These are phyloP conservation scores for Sclerotinia minor DNA, from an alignment of 2,329 filamentous ascomycete species.

Conservation along the genomic window DNA sequence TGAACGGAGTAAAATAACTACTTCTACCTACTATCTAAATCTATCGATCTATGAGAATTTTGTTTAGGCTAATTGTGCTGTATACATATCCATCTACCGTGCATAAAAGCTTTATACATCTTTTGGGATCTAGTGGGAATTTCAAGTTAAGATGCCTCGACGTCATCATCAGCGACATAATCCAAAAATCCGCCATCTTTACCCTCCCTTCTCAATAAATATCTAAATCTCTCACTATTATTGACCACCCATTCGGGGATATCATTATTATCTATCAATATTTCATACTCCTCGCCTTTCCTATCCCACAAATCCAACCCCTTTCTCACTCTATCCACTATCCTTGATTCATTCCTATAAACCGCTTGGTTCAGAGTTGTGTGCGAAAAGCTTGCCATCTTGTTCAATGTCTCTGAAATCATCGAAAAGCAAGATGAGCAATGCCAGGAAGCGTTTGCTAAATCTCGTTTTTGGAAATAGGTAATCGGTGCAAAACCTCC, in stretches of 20 bases:
- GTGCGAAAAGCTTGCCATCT: slow-evolving; percentile 48
- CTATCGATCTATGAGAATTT: not conserved
- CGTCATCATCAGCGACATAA: slow-evolving; percentile 9
- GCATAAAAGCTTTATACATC: not conserved
- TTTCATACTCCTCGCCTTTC: slow-evolving; percentile 40
- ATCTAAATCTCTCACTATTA: slow-evolving; percentile 31
- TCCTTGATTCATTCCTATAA: slow-evolving; percentile 44
- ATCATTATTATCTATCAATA: slow-evolving; percentile 45
- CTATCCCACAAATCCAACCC: slow-evolving; percentile 48
- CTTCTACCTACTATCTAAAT: not conserved
- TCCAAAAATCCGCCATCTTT: slow-evolving; percentile 33
- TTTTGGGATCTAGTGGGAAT: not conserved
- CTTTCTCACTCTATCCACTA: slow-evolving; percentile 46
- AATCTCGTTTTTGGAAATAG: slow-evolving; percentile 38
- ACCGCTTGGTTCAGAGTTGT: slow-evolving; percentile 43
- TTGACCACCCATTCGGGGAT: slow-evolving; percentile 45
- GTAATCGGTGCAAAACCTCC: slow-evolving; percentile 25
- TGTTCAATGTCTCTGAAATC: slow-evolving; percentile 45
- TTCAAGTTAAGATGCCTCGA: not conserved
- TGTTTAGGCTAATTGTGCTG: not conserved
- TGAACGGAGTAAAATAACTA: not conserved
- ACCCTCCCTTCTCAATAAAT: slow-evolving; percentile 33
- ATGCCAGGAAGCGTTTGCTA: slow-evolving; percentile 49
- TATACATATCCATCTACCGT: not conserved
- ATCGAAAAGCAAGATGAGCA: slow-evolving; percentile 48